These are phyloP conservation scores for Camellia oleifera DNA, from an alignment of 179 eudicot genomes.

Conservation along the genomic window DNA sequence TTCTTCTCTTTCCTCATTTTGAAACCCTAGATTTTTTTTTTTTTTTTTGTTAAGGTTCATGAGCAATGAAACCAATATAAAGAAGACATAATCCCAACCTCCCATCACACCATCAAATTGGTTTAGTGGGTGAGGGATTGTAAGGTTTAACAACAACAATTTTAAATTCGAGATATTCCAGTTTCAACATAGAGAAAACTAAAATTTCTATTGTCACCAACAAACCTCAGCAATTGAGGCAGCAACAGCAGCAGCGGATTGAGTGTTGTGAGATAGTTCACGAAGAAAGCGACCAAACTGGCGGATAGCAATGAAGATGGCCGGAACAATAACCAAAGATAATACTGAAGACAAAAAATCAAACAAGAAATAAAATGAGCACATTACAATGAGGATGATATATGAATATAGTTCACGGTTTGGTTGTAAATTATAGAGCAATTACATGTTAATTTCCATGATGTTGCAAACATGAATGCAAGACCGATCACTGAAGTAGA, in stretches of 20 bases:
- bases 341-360: constrained; percentile 43
- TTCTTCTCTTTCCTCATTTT: too few relatives aligned
- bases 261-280: constrained; percentile 84
- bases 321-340: constrained; percentile 83
- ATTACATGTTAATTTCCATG: constrained; percentile 92
- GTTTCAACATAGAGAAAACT: not conserved
- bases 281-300: constrained; percentile 83
- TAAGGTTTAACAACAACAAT: not conserved
- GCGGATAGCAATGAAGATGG: constrained; percentile 67
- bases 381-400: not conserved
- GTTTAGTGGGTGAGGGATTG: not conserved
- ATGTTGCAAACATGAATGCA: constrained; percentile 78
- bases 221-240: constrained; percentile 92
- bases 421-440: not conserved
- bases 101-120: not conserved
- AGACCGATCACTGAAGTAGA: constrained; percentile 75
- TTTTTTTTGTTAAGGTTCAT: not conserved
- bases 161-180: not conserved
- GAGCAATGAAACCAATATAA: constrained; percentile 2
- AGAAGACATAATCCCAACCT: not conserved
- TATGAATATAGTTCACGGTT: not conserved
- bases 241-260: constrained; percentile 95
- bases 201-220: constrained; percentile 4
- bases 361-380: not conserved
- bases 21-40: too few relatives aligned